phyloP scores from a whole-genome alignment of 768 basidiomycete genomes.

The Psilocybe cyanescens region DNA sequence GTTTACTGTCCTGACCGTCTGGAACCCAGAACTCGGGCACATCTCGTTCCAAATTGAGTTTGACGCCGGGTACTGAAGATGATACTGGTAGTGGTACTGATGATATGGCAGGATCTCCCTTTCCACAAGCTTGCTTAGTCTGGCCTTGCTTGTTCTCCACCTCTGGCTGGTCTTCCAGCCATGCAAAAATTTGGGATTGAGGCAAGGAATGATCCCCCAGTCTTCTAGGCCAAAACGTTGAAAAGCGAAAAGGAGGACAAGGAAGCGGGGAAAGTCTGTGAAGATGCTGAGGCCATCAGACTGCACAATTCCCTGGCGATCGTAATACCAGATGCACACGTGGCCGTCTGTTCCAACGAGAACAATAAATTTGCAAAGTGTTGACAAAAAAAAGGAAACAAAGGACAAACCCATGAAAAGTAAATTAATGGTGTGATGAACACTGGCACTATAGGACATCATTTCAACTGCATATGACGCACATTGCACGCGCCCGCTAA shows the following conservation, averaged over 20 bases:
- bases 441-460: slow-evolving; percentile 14
- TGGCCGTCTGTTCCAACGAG: slow-evolving; percentile 16
- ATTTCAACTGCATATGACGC: slow-evolving; percentile 14
- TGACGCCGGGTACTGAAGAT: background rate
- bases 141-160: background rate
- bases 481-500: slow-evolving; percentile 9
- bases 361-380: background rate
- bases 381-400: background rate
- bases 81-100: background rate
- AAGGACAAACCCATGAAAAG: slow-evolving; percentile 16
- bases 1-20: background rate
- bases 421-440: slow-evolving; percentile 14
- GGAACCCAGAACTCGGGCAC: background rate
- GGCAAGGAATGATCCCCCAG: slow-evolving; percentile 21
- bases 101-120: background rate
- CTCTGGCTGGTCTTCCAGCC: too few relatives aligned
- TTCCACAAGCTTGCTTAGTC: background rate
- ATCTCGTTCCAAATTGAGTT: background rate
- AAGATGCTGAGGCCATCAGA: slow-evolving; percentile 25
- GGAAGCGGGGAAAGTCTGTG: slow-evolving; percentile 23
- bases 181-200: background rate
- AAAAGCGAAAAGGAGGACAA: slow-evolving; percentile 27
- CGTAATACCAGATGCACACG: slow-evolving; percentile 27
- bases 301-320: slow-evolving; percentile 26
- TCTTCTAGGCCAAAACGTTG: slow-evolving; percentile 25